phyloP scores from a whole-genome alignment of 2,329 filamentous ascomycete species.

The Mariannaea sp. region DNA sequence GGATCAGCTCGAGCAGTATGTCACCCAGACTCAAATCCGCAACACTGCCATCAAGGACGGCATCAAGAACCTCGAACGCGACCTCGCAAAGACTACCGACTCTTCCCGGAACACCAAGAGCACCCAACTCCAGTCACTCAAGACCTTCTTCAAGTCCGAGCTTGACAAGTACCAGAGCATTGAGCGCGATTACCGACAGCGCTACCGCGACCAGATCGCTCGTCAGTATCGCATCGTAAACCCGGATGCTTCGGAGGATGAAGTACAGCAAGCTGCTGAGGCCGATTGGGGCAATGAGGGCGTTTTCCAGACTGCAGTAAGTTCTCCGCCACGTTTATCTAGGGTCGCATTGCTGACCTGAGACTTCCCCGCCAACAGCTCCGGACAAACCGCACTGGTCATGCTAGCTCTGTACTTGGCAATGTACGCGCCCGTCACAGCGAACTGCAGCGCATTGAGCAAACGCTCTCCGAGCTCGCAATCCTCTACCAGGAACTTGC shows the following conservation, averaged over 20 bases:
- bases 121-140: slow-evolving; percentile 71
- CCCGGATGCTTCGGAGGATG: slow-evolving; percentile 74
- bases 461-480: slow-evolving; percentile 72
- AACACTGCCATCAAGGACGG: slow-evolving; percentile 79
- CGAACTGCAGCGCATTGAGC: slow-evolving; percentile 80
- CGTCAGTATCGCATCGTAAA: slow-evolving; percentile 83
- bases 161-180: slow-evolving; percentile 72
- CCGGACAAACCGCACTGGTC: slow-evolving; percentile 73
- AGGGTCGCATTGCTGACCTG: slow-evolving; percentile 19
- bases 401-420: slow-evolving; percentile 74
- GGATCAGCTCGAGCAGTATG: slow-evolving; percentile 67
- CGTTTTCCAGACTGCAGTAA: slow-evolving; percentile 81
- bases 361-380: slow-evolving; percentile 55
- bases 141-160: slow-evolving; percentile 72
- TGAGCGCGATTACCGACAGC: slow-evolving; percentile 71
- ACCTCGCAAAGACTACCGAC: slow-evolving; percentile 67
- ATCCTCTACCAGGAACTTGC: slow-evolving; percentile 76
- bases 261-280: slow-evolving; percentile 71
- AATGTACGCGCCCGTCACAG: slow-evolving; percentile 82
- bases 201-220: slow-evolving; percentile 77
- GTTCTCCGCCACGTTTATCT: slow-evolving; percentile 40
- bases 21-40: slow-evolving; percentile 71
- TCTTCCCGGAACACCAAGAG: slow-evolving; percentile 68
- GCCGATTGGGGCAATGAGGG: slow-evolving; percentile 78
- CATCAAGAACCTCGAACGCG: slow-evolving; percentile 75